phyloP scores from a whole-genome alignment of 1,284 basidiomycete genomes.

The Veloboletus limbatus region DNA sequence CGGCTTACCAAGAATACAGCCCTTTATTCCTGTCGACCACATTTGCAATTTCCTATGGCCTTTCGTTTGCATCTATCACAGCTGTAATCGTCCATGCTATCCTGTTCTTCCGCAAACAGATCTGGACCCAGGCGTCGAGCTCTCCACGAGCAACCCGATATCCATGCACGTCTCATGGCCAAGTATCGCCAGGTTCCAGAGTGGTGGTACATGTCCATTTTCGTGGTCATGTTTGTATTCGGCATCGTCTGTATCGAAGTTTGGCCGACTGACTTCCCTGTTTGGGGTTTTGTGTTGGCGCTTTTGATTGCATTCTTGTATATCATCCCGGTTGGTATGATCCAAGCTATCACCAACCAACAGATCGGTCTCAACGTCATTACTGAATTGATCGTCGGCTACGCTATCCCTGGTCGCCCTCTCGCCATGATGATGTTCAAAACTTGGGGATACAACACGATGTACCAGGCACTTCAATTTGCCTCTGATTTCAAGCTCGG shows the following conservation, averaged over 20 bases:
- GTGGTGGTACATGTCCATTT: no score
- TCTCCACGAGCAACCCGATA: constrained; percentile 64
- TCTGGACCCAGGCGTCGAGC: constrained; percentile 55
- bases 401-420: constrained; percentile 43
- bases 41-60: constrained; percentile 67
- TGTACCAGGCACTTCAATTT: constrained; percentile 40
- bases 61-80: constrained; percentile 68
- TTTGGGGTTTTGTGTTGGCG: constrained; percentile 48
- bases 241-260: constrained; percentile 57
- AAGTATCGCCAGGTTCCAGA: no score
- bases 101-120: constrained; percentile 68
- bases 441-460: constrained; percentile 41
- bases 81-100: constrained; percentile 67
- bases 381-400: constrained; percentile 48
- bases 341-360: no score
- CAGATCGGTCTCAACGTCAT: constrained; percentile 49
- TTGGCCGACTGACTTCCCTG: constrained; percentile 55
- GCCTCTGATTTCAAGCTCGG: constrained; percentile 47
- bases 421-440: constrained; percentile 49
- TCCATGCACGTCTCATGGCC: constrained; percentile 74
- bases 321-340: constrained; percentile 54
- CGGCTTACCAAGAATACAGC: no score
- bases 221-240: constrained; percentile 58
- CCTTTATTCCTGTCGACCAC: no score
- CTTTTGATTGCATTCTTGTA: constrained; percentile 46